Base-by-base conservation (phyloP, 1,284 basidiomycete species). In the Apiotrichum siamense region DNA sequence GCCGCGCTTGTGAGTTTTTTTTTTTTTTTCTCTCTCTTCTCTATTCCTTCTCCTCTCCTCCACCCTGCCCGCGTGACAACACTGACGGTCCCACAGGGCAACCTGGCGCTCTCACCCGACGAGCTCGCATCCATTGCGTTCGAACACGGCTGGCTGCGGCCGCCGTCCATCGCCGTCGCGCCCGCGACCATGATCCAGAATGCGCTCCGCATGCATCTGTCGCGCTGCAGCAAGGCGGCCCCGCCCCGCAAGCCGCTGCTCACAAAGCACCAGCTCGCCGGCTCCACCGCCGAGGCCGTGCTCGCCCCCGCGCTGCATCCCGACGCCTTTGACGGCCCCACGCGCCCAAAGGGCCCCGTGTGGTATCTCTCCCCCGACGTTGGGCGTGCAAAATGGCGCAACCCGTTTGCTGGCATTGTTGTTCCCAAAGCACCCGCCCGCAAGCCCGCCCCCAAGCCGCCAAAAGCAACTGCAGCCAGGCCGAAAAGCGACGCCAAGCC, bases 271-370 rank as follows among this genome's bases (percentile, higher is more conserved):
- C 69, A 73, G 44, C 61, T 74, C 7, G 58, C 63, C 17, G 72
- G 72, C 3, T 65, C 69, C 7, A 63, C 63, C 17, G 64, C 64
- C 25, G 72, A 74, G 45, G 56, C 65, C 10, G 62, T 61, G 7
- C 62, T 73, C 25, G 66, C 64, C 37, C 54, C 69, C 0, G 70
- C 72, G 5, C 66, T 74, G 3, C 70, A 70, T 43, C 72, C 72
- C 1, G 48, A 58, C 21, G 69, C 72, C 11, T 67, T 67, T 46
- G 57, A 57, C 6, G 58, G 56, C 17, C 31, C 49, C 0, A 44
- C 56, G n/a, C 55, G 72, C 39, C 72, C 72, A 18, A 68, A 69
- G 47, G 72, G 72, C 1, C 61, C 67, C 5, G 67, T 73, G 11
- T 74, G 68, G 66, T 73, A 57, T 47, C 56, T 71, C 7, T 58